These are phyloP conservation scores for Rosellinia necatrix DNA, from an alignment of 2,329 filamentous ascomycete species.

Conservation along the genomic window DNA sequence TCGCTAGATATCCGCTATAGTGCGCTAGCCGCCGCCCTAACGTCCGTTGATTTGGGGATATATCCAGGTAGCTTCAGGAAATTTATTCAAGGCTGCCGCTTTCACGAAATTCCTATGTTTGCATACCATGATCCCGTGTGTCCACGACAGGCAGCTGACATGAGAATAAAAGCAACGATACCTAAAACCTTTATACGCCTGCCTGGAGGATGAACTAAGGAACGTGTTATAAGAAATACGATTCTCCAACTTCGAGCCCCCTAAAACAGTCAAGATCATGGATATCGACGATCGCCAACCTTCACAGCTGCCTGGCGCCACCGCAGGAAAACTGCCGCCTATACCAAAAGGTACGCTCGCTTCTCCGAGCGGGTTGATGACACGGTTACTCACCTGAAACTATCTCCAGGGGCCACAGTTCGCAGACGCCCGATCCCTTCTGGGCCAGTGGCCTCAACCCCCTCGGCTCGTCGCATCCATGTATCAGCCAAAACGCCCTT, in stretches of 20 bases:
- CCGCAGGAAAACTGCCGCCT: constrained; percentile 36
- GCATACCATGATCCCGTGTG: not conserved
- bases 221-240: not conserved
- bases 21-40: constrained; percentile 10
- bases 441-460: constrained; percentile 45
- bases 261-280: constrained; percentile 4
- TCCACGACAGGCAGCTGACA: constrained; percentile 12
- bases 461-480: constrained; percentile 58
- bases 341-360: constrained; percentile 37
- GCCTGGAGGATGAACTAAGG: constrained; percentile 28
- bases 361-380: not conserved
- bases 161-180: constrained; percentile 8
- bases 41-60: constrained; percentile 25
- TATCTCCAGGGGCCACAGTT: constrained; percentile 50
- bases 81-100: constrained; percentile 8
- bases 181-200: constrained; percentile 11
- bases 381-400: constrained; percentile 23
- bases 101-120: not conserved
- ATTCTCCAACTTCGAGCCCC: not conserved
- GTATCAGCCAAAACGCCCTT: constrained; percentile 68
- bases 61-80: constrained; percentile 10
- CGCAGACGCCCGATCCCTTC: constrained; percentile 54
- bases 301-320: constrained; percentile 29
- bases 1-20: not conserved
- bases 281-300: constrained; percentile 1